Evolutionary conservation across 306 rosid genomes (phyloP).

Genomic region (Cucumis hystrix): DNA sequence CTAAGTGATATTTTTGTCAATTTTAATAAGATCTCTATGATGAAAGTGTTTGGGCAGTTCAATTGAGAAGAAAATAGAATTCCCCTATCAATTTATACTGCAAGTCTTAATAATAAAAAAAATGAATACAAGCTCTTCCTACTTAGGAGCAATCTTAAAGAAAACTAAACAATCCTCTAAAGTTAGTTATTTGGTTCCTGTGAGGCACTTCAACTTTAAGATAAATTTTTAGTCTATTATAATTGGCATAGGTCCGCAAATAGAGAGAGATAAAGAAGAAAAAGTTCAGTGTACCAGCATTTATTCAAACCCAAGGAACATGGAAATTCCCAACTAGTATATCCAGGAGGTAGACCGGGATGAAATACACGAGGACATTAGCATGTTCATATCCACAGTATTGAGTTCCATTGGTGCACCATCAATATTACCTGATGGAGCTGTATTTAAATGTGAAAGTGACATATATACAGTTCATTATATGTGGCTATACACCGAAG

Average conservation of each 20-base stretch:
- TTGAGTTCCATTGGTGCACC: not conserved
- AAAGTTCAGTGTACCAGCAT: not conserved
- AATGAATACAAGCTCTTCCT: not conserved
- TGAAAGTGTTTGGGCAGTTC: not conserved
- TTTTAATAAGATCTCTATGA: not conserved
- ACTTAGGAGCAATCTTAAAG: not conserved
- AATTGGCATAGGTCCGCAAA: not conserved
- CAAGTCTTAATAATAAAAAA: not conserved
- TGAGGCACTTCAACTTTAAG: not conserved
- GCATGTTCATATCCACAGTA: not conserved
- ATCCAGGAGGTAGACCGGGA: not conserved
- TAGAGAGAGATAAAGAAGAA: too few relatives aligned
- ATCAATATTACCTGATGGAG: not conserved
- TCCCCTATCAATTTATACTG: not conserved
- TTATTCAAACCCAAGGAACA: not conserved
- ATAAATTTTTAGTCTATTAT: not conserved
- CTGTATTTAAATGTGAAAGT: not conserved
- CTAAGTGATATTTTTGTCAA: not conserved
- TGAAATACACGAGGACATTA: not conserved
- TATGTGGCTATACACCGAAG: not conserved
- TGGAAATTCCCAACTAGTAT: not conserved
- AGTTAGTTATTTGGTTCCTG: not conserved
- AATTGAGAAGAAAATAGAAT: not conserved
- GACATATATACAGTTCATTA: not conserved
- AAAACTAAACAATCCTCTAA: not conserved